Conservation (phyloP, 169 alveolate species). For the Eimeria zaria region DNA sequence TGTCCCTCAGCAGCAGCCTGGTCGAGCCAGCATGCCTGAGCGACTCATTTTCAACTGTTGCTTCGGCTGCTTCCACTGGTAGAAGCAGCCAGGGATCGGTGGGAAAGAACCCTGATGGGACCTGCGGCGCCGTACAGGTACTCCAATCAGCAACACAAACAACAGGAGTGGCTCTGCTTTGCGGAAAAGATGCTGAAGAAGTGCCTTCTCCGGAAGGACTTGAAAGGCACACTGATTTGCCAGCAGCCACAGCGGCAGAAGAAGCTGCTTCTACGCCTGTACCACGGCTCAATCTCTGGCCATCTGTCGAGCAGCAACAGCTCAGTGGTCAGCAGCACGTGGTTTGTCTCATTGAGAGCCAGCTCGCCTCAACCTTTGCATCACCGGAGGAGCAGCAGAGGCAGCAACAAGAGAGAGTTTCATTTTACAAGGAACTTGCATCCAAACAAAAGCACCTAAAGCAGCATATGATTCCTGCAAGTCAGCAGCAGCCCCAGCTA, state of each 20-base stretch:
- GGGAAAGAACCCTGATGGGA: not conserved
- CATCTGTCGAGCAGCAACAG: slow-evolving; percentile 30
- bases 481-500: slow-evolving; percentile 34
- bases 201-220: not conserved
- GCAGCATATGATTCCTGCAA: slow-evolving; percentile 18
- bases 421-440: slow-evolving; percentile 44
- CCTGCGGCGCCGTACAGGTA: not conserved
- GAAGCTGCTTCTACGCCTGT: not conserved
- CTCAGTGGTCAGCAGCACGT: slow-evolving; percentile 19
- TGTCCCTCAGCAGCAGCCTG: slow-evolving; percentile 33
- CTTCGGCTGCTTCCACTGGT: slow-evolving; percentile 59
- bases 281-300: slow-evolving; percentile 5
- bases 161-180: slow-evolving; percentile 10
- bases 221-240: slow-evolving; percentile 5
- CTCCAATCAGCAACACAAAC: slow-evolving; percentile 7
- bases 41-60: slow-evolving; percentile 44
- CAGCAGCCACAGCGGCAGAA: not conserved
- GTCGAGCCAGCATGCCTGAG: slow-evolving; percentile 23
- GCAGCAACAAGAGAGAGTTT: slow-evolving; percentile 8
- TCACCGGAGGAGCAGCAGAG: slow-evolving; percentile 23
- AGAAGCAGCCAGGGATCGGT: slow-evolving; percentile 36
- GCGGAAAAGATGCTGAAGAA: slow-evolving; percentile 9
- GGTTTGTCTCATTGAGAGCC: slow-evolving; percentile 33
- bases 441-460: slow-evolving; percentile 40
- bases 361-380: slow-evolving; percentile 20